Base-by-base conservation (phyloP, 2,329 filamentous ascomycete species). In the Aspergillus uvarum region DNA sequence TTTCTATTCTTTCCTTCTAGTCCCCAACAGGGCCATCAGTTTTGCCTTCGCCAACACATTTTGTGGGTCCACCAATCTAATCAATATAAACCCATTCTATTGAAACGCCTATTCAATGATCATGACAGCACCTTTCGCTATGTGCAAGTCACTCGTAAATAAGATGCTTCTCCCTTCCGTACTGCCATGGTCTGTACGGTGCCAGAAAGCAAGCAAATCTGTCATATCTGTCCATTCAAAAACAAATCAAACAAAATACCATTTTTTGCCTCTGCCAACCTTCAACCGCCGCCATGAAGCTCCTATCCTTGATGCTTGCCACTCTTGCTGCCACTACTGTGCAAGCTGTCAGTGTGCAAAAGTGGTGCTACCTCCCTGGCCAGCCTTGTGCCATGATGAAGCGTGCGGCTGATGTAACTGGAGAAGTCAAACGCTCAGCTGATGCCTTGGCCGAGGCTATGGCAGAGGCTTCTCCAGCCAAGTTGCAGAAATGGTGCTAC, bases 231-330 rank as follows among this genome's bases (percentile, higher is more conserved):
- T 44, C 38, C 16, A 44, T 44, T 19, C 16, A 19, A 58, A 58
- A 49, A 29, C 44, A 55, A 22, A 14, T 51, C 26, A 22, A 31
- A 48, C 19, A n/a, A 29, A 50, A 50, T 16, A 16, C 24, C 29
- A 16, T 52, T 59, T 44, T 47, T 58, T 65, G 61, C 22, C 44
- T 50, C 22, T 51, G 26, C 7, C 50, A 50, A 48, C 61, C 54
- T 51, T 60, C 59, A 21, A 21, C 54, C 51, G 51, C 66, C 70
- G 77, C 59, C 56, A 85, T 85, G 82, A 83, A 81, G 76, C 66
- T 82, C 70, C 72, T 77, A 64, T 68, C 75, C 56, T 59, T 81
- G 55, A 67, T 81, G 56, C 67, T 76, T 51, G 72, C 78, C 57
- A 66, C 80, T 54, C 61, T 82, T 52, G 76, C 77, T 55, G 75